Base-by-base conservation (phyloP, 768 basidiomycete genomes). In the Neoboletus brunneissimus region DNA sequence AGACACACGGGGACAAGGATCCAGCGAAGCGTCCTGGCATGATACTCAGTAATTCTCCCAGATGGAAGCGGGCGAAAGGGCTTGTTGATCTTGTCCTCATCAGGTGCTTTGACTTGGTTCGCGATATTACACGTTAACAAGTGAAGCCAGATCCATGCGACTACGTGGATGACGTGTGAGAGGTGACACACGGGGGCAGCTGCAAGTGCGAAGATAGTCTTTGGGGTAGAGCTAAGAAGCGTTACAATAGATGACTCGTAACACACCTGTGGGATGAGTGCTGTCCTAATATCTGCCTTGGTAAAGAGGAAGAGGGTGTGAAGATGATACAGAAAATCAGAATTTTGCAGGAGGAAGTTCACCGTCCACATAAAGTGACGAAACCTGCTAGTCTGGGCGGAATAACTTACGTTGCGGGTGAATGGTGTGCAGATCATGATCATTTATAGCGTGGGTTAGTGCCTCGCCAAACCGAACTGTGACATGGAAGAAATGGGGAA, bases 91-190 rank as follows among this genome's bases (percentile, higher is more conserved):
- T 55, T 65, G 52, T 80, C 79, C 60, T 80, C 79, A 22, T 72
- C 71, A 11, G 67, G 65, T 42, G 67, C 63, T 40, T 70, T 62
- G 18, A 67, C 66, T 65, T 78, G 79, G 53, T 80, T 79, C 13
- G 74, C 64, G 20, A 77, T 57, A 47, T 72, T 67, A 64, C 73
- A 77, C 25, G 69, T 71, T 2, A 80, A 59, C 25, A 79, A 58
- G 52, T 80, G 77, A 9, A 78, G 57, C 75, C 75, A 79, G 15
- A 76, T 71, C 79, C 79, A 80, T 27, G 68, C 48, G 2, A 73
- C 57, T 2, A 65, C 59, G 18, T 73, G 65, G 13, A 64, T 37
- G 9, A 70, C 5, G 6, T 47, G 60, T 10, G 44, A 51, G 10
- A 48, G 25, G 11, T 56, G 53, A 22, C 54, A 47, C 1, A 64